phyloP scores from a whole-genome alignment of 345 rosid genomes.

The Dipteronia dyeriana region DNA sequence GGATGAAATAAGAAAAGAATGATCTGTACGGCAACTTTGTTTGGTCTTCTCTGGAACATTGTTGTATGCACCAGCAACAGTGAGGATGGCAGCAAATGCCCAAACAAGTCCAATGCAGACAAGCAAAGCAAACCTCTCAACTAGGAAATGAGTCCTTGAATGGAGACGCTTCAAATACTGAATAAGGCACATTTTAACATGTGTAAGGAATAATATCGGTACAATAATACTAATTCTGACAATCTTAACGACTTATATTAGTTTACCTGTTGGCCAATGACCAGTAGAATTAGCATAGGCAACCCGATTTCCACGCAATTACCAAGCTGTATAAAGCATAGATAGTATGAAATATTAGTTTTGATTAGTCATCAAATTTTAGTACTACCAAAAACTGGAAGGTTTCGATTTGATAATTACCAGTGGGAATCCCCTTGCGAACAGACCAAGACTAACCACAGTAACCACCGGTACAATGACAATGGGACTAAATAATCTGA shows the following conservation, averaged over 20 bases:
- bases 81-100: slow-evolving; percentile 94
- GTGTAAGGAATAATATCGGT: neutral
- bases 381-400: neutral
- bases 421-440: slow-evolving; percentile 86
- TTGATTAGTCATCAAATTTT: neutral
- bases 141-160: slow-evolving; percentile 29
- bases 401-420: slow-evolving; percentile 42
- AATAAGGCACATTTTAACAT: slow-evolving; percentile 23
- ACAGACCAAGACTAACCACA: slow-evolving; percentile 82
- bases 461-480: slow-evolving; percentile 73
- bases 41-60: slow-evolving; percentile 58
- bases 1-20: slow-evolving; percentile 66
- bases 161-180: slow-evolving; percentile 67
- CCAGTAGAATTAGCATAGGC: slow-evolving; percentile 84
- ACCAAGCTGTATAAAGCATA: slow-evolving; percentile 66
- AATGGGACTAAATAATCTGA: slow-evolving; percentile 76
- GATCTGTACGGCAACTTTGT: slow-evolving; percentile 80
- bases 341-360: slow-evolving; percentile 11
- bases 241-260: slow-evolving; percentile 9
- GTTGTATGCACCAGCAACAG: slow-evolving; percentile 93
- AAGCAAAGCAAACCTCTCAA: slow-evolving; percentile 89
- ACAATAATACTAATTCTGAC: neutral
- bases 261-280: slow-evolving; percentile 70
- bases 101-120: slow-evolving; percentile 76
- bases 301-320: slow-evolving; percentile 90